Evolutionary conservation across 169 alveolate species (phyloP).

Genomic region (Hepatocystis sp.): DNA sequence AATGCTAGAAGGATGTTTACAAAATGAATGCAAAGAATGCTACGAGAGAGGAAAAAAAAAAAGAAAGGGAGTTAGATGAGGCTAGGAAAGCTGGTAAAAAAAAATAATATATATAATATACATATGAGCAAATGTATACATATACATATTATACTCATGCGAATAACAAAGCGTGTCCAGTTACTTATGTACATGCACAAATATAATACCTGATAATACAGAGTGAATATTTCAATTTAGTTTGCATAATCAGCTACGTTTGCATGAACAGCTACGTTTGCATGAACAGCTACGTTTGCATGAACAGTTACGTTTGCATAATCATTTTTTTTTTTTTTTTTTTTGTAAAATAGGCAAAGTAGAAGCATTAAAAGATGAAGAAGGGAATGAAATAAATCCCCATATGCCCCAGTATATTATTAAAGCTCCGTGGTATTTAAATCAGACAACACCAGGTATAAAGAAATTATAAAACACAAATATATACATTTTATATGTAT

Average conservation of each 20-base stretch:
- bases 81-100: constrained; percentile 79
- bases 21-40: constrained; percentile 75
- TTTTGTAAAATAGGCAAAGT: constrained; percentile 50
- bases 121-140: neutral
- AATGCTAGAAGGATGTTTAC: too few species aligned
- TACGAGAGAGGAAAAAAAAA: constrained; percentile 79
- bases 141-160: too few species aligned
- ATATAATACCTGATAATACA: too few species aligned
- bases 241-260: too few species aligned
- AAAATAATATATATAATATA: neutral
- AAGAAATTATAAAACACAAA: too few species aligned
- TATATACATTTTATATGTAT: too few species aligned
- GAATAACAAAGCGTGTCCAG: too few species aligned
- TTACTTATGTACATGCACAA: too few species aligned
- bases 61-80: constrained; percentile 79
- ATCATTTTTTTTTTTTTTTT: neutral
- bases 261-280: too few species aligned
- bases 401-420: constrained; percentile 91
- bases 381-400: constrained; percentile 86
- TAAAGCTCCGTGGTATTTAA: constrained; percentile 91
- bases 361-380: constrained; percentile 79
- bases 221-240: too few species aligned
- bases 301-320: neutral
- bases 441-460: constrained; percentile 82
- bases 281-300: neutral